Base-by-base conservation (phyloP, 208 protist species). In the Leishmania martiniquensis region DNA sequence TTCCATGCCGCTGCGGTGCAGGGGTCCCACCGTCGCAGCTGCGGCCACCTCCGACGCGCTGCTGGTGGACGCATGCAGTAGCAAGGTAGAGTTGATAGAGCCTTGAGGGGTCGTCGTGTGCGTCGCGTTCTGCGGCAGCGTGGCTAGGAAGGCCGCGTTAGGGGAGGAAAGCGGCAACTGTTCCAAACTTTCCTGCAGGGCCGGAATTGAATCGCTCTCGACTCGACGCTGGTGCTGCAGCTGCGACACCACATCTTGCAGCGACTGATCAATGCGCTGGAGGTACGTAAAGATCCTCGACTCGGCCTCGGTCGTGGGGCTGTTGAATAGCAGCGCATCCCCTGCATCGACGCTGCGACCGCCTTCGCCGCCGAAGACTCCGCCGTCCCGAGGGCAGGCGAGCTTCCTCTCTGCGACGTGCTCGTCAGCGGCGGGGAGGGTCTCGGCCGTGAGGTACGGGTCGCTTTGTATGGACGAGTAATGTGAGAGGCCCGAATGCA, bases 261-360 rank as follows among this genome's bases (percentile, higher is more conserved):
- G 44, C 1, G 80, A 67, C 34, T 76, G 29, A 29, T 83, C 60
- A 20, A 83, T 69, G 75, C 65, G 68, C 49, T 75, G 72, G 13
- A 83, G 74, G 29, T 83, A 52, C 0, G 73, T 70, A 51, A 78
- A 78, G 59, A 83, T 55, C 29, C 45, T 52, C 65, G 79, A 74
- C n/a, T 78, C 68, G 0, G 65, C 65, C n/a, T 78, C 55, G 25
- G 66, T n/a, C 42, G 67, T 75, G 59, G 62, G 67, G 45, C 13
- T 83, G 66, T 22, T 75, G 59, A 63, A 71, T 20, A 62, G 42
- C 25, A 37, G 60, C 12, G n/a, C 60, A 32, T 29, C 32, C 25
- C 20, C 42, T 7, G 13, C 59, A 10, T 72, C 51, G 25, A 67
- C 44, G 52, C 78, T 63, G 39, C 37, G 42, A 29, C 34, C 62